Conservation (phyloP, 2,329 filamentous ascomycete genomes). For the Hymenoscyphus albidus region DNA sequence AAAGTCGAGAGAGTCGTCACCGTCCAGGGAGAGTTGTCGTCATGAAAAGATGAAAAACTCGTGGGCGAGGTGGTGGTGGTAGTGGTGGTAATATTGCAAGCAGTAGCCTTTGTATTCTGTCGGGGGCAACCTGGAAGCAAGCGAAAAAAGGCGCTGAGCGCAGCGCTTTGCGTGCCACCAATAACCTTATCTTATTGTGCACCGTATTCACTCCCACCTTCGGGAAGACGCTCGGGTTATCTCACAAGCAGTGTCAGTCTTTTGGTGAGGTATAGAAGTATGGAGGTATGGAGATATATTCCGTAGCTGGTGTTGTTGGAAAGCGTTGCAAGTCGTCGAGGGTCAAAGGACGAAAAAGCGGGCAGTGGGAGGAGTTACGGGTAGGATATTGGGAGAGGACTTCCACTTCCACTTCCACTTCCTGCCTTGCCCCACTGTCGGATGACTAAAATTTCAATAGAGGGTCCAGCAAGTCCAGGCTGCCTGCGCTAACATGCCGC, state of each 20-base stretch:
- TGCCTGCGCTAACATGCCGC: not conserved
- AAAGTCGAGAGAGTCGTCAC: not conserved
- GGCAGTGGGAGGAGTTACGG: not conserved
- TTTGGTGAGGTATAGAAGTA: not conserved
- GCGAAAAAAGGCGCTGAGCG: not conserved
- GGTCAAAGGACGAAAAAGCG: not conserved
- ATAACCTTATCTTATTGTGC: not conserved
- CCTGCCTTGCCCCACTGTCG: not conserved
- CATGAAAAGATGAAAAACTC: not conserved
- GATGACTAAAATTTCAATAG: constrained; percentile 1
- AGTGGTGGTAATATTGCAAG: not conserved
- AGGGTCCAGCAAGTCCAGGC: not conserved
- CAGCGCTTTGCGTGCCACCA: not conserved
- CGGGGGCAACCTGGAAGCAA: not conserved
- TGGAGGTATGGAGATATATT: not conserved
- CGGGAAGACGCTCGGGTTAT: not conserved
- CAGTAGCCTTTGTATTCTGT: not conserved
- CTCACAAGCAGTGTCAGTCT: no score
- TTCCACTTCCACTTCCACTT: not conserved
- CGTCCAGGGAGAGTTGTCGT: not conserved
- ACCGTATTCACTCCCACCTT: not conserved
- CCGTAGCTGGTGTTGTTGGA: not conserved
- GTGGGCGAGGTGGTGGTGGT: not conserved
- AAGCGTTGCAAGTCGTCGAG: not conserved
- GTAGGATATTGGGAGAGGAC: not conserved